Base-by-base conservation (phyloP, 192 early-diverging fungal genomes). In the Dissophora globulifera region DNA sequence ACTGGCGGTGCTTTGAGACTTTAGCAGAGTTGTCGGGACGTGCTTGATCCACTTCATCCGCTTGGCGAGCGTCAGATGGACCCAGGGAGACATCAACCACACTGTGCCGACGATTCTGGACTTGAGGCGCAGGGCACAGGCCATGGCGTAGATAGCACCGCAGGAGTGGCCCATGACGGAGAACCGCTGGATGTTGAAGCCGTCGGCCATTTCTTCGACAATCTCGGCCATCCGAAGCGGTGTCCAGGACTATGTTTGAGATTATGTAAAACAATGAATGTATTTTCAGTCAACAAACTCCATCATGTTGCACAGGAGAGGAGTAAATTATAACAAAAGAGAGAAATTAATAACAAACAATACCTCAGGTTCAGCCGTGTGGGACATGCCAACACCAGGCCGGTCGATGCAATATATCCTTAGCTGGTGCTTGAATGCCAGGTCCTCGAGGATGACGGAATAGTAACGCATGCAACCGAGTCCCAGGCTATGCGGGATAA, bases 321-420 rank as follows among this genome's bases (percentile, higher is more conserved):
- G 35, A 13, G n/a, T n/a, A n/a, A n/a, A n/a, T 38, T 38, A 6
- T 6, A 38, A 38, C 35, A 38, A 38, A 13, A 38, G 13, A 13
- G 13, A 9, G 35, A 6, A 38, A 38, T 38, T 13, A 38, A 38
- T 9, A 6, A 6, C 7, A 6, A 38, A 49, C 4, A 4, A 45
- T 67, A 67, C 72, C 58, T 76, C 72, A 11, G 72, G 72, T n/a
- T 66, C 62, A 2, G 63, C 16, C 4, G 72, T 59, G 30, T 81
- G 71, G 13, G 79, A 81, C 49, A 76, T 68, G n/a, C 79, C 79
- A 7, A 78, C 67, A 10, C 79, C 79, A 17, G 79, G 79, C 48
- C 79, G 70, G 40, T 81, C 79, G 27, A 76, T 75, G 60, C 79
- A 81, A 40, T 78, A 78, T 60, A 81, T 78, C 62, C 79, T 76